Conservation (phyloP, 148 eudicot species). For the Rhododendron henanense region DNA sequence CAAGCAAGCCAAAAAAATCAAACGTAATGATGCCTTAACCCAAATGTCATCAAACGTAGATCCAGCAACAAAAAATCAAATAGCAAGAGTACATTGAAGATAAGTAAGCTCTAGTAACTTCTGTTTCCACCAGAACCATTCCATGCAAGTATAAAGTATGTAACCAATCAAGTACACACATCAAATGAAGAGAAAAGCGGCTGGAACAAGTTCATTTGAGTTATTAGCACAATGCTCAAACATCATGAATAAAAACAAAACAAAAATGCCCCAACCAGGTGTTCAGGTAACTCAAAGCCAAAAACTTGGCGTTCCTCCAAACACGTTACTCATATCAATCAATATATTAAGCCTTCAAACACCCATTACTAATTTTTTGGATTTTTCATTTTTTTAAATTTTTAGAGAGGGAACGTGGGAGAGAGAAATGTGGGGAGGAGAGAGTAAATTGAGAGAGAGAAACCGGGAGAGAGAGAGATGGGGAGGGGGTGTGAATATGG, state of each 20-base stretch:
- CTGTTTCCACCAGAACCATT: conserved; percentile 2
- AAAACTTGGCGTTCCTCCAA: background rate
- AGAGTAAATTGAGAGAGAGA: background rate
- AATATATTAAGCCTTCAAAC: background rate
- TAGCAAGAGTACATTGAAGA: background rate
- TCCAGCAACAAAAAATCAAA: background rate
- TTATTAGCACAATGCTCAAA: background rate
- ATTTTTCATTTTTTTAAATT: no score
- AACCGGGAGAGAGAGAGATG: no score
- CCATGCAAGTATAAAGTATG: no score
- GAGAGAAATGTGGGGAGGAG: background rate
- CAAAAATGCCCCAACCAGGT: background rate
- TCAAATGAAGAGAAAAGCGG: background rate
- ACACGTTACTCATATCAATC: background rate
- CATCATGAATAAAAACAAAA: background rate
- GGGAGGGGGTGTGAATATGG: background rate
- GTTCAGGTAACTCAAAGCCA: conserved; percentile 2
- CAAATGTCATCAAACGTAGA: background rate
- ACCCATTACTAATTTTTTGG: background rate
- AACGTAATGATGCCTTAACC: background rate
- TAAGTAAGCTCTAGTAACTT: background rate
- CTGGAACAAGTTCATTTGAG: background rate
- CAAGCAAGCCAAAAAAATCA: background rate
- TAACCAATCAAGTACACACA: background rate
- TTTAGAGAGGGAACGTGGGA: background rate